Conservation (phyloP, 2,329 filamentous ascomycete species). For the Colletotrichum gigasporum region DNA sequence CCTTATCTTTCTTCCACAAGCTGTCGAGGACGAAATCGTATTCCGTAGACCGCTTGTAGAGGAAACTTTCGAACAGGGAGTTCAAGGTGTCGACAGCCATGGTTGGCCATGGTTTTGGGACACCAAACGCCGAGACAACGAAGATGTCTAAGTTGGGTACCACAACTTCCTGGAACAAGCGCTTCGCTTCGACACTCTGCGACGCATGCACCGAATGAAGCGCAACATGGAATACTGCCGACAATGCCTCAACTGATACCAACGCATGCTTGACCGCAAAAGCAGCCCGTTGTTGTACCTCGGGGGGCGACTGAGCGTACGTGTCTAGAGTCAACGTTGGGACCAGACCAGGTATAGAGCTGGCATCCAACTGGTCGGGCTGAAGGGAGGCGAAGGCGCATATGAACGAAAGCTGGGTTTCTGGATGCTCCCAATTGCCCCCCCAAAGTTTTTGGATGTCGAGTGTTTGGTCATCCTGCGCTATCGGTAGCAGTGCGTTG, state of each 20-base stretch:
- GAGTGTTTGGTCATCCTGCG: conserved; percentile 69
- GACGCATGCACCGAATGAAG: conserved; percentile 69
- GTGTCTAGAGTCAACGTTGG: conserved; percentile 76
- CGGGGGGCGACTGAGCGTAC: conserved; percentile 58
- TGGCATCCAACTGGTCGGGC: conserved; percentile 81
- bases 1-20: conserved; percentile 88
- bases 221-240: conserved; percentile 72
- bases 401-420: conserved; percentile 94
- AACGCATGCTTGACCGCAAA: conserved; percentile 84
- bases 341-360: conserved; percentile 83
- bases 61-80: conserved; percentile 83
- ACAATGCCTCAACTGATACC: conserved; percentile 86
- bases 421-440: conserved; percentile 84
- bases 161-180: conserved; percentile 73
- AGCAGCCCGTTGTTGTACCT: conserved; percentile 61
- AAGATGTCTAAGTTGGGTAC: conserved; percentile 82
- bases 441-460: conserved; percentile 94
- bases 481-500: conserved; percentile 78
- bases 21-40: conserved; percentile 92
- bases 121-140: conserved; percentile 79
- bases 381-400: conserved; percentile 83
- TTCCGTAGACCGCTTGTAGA: conserved; percentile 79
- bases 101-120: conserved; percentile 79
- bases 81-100: conserved; percentile 80
- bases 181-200: conserved; percentile 70